Evolutionary conservation across 2,329 filamentous ascomycete genomes (phyloP).

Genomic region (Xylariaceae sp.): DNA sequence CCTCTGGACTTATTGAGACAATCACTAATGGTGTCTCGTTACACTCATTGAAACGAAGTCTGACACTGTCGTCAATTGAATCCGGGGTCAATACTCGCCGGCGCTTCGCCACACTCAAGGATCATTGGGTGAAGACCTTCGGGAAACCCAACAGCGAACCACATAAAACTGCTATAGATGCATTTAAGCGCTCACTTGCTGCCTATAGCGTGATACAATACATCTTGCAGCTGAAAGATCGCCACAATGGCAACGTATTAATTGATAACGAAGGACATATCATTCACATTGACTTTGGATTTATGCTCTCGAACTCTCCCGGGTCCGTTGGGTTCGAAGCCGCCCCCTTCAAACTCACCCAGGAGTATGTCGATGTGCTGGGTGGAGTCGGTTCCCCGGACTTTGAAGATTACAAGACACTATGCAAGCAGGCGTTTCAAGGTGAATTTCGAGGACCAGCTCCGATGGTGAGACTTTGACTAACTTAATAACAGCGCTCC

Average conservation of each 20-base stretch:
- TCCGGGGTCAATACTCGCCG: constrained; percentile 74
- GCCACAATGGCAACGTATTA: constrained; percentile 85
- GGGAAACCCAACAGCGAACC: constrained; percentile 71
- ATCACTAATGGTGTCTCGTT: constrained; percentile 89
- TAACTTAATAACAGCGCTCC: constrained; percentile 61
- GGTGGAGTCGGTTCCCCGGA: constrained; percentile 73
- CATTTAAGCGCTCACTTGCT: constrained; percentile 81
- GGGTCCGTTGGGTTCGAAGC: constrained; percentile 86
- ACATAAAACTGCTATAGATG: constrained; percentile 74
- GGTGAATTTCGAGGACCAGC: constrained; percentile 50
- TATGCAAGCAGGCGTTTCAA: constrained; percentile 86
- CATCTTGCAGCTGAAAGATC: constrained; percentile 81
- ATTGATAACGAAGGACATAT: constrained; percentile 87
- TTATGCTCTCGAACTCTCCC: constrained; percentile 87
- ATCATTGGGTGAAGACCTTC: constrained; percentile 83
- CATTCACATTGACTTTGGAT: constrained; percentile 88
- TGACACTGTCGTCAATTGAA: constrained; percentile 77
- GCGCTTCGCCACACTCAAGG: constrained; percentile 78
- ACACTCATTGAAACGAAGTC: constrained; percentile 80
- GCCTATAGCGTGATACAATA: constrained; percentile 88
- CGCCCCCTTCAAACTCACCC: constrained; percentile 83
- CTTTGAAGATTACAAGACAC: constrained; percentile 75
- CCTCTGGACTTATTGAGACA: constrained; percentile 83
- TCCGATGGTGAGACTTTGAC: not conserved
- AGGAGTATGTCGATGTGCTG: constrained; percentile 84